Percentiles rank a stretch among this genome's conserved stretches.
phyloP scores from a whole-genome alignment of 78 protist species.

The Pigoraptor vietnamica region DNA sequence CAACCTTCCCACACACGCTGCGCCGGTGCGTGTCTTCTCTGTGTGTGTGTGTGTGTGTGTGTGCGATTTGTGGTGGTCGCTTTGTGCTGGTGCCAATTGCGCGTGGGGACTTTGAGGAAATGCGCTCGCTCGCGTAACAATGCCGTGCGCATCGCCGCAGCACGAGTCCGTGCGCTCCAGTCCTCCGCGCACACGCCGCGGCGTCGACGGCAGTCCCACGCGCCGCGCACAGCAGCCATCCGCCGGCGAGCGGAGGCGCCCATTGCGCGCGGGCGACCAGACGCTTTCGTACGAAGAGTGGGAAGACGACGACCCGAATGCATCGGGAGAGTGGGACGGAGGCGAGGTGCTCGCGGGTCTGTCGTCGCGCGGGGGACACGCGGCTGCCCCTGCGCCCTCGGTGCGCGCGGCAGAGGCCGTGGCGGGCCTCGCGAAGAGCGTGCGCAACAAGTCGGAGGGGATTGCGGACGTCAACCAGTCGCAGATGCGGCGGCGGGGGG shows the following conservation, averaged over 20 bases:
- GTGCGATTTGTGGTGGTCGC: no score
- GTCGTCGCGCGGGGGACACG: neutral
- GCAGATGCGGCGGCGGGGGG: neutral
- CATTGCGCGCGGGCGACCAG: no score
- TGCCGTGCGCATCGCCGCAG: no score
- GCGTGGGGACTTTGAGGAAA: no score
- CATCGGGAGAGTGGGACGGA: neutral
- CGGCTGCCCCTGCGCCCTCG: neutral
- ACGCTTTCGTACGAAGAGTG: neutral
- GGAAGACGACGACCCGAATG: neutral
- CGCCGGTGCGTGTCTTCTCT: neutral
- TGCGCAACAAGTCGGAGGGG: neutral
- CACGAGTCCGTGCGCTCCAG: neutral
- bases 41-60: no score
- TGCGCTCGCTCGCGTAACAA: no score
- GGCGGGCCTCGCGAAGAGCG: neutral
- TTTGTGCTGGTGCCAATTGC: no score
- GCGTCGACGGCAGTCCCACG: neutral
- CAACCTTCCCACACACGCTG: neutral
- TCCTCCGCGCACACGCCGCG: neutral
- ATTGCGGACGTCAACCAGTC: neutral
- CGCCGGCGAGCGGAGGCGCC: neutral
- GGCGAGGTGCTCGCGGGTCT: neutral
- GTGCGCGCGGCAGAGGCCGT: neutral
- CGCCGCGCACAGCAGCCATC: neutral